A percentile compares a stretch with the other conserved stretches of the same genome.
Conservation (phyloP, 495 filamentous ascomycete species). For the Trichoderma virens region DNA sequence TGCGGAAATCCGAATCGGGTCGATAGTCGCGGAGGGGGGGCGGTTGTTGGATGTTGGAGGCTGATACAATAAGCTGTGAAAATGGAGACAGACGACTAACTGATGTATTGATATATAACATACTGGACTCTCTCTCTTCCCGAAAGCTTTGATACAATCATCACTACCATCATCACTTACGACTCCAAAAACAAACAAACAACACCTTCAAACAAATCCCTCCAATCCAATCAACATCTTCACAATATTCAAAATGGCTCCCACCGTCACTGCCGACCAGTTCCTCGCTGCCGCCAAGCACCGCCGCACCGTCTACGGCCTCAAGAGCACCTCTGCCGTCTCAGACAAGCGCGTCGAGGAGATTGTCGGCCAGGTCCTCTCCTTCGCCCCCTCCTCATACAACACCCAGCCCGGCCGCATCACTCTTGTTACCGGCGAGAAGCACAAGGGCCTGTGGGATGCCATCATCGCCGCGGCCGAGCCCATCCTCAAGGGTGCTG, state of each 20-base stretch:
- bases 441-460: slow-evolving; percentile 48
- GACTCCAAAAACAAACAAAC: no score
- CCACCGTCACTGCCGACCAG: slow-evolving; percentile 18
- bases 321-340: slow-evolving; percentile 38
- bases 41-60: no score
- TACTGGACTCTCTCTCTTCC: no score
- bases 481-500: slow-evolving; percentile 27
- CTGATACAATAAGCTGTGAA: no score
- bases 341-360: slow-evolving; percentile 43
- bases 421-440: slow-evolving; percentile 37
- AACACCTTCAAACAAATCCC: background rate
- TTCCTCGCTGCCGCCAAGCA: slow-evolving; percentile 34
- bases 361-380: slow-evolving; percentile 40
- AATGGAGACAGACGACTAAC: no score
- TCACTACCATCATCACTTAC: no score
- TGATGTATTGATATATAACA: no score
- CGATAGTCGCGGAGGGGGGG: background rate
- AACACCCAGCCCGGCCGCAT: slow-evolving; percentile 48
- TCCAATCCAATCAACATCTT: background rate
- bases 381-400: slow-evolving; percentile 44
- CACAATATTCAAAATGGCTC: background rate
- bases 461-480: slow-evolving; percentile 33
- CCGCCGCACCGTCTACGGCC: slow-evolving; percentile 43
- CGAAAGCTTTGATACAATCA: no score
- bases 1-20: background rate